These are phyloP conservation scores for Colletotrichum sp. DNA, from an alignment of 2,329 filamentous ascomycete genomes.

Conservation along the genomic window DNA sequence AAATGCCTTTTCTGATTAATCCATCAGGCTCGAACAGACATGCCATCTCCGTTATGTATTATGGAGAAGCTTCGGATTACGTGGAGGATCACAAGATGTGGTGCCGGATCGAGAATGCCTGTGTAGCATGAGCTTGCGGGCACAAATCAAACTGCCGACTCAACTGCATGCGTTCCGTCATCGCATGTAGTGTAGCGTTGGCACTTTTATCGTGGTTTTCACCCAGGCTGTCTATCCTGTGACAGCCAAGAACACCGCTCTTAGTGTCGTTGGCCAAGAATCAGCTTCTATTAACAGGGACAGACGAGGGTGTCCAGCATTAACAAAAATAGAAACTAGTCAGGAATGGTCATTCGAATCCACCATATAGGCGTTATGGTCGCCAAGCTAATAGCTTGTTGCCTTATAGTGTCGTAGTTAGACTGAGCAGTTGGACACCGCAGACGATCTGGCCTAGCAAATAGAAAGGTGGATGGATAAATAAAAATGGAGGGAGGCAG, in stretches of 20 bases:
- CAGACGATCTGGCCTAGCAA: too few relatives aligned
- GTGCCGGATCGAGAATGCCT: not conserved
- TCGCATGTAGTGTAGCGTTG: not conserved
- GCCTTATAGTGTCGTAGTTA: too few relatives aligned
- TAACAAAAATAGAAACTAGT: not conserved
- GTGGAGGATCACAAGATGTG: not conserved
- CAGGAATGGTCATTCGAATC: too few relatives aligned
- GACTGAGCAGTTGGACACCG: too few relatives aligned
- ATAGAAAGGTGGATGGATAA: accelerated
- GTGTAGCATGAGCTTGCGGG: not conserved
- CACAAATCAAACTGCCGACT: not conserved
- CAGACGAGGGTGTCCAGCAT: not conserved
- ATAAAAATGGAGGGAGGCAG: not conserved
- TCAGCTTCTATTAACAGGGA: not conserved
- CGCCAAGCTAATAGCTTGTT: too few relatives aligned
- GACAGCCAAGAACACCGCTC: not conserved
- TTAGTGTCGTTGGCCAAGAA: not conserved
- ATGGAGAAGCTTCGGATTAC: not conserved
- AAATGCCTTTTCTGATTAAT: not conserved
- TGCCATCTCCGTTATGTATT: accelerated
- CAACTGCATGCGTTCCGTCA: not conserved
- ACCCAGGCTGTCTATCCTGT: not conserved
- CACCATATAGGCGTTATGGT: not conserved
- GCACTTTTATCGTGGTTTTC: not conserved
- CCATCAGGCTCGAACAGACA: not conserved